phyloP scores from a whole-genome alignment of 768 basidiomycete species.

The Pulveroboletus frians region DNA sequence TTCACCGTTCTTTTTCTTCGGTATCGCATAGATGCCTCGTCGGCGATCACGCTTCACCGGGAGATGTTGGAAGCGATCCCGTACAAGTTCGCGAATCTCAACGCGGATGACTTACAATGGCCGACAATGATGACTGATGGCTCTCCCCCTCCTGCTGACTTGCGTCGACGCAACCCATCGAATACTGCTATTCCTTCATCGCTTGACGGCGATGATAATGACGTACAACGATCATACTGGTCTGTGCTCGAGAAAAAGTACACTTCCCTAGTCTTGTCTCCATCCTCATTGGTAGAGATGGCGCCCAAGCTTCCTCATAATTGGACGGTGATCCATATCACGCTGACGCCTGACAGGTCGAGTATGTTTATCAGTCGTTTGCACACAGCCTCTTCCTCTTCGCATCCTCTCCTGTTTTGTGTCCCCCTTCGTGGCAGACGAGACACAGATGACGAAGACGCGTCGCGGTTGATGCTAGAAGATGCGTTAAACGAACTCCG shows the following conservation, averaged over 20 bases:
- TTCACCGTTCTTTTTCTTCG: not conserved
- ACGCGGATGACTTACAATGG: conserved; percentile 71
- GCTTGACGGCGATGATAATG: conserved; percentile 34
- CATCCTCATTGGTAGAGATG: conserved; percentile 37
- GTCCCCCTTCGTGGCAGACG: conserved; percentile 82
- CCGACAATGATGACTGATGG: conserved; percentile 49
- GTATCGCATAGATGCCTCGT: conserved; percentile 53
- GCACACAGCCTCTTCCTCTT: conserved; percentile 42
- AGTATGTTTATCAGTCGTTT: conserved; percentile 83
- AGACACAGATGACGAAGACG: conserved; percentile 68
- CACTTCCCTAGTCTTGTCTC: conserved; percentile 21
- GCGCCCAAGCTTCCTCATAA: conserved; percentile 54
- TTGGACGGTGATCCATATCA: conserved; percentile 85
- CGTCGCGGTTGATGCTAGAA: conserved; percentile 68
- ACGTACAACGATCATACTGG: conserved; percentile 55
- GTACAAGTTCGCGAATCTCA: conserved; percentile 52
- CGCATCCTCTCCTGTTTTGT: conserved; percentile 73
- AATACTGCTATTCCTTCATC: conserved; percentile 13
- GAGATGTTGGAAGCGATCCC: conserved; percentile 83
- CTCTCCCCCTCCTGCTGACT: conserved; percentile 28
- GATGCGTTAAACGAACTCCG: conserved; percentile 67
- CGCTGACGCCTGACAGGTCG: conserved; percentile 74
- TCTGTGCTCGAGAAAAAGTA: conserved; percentile 51
- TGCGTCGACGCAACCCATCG: conserved; percentile 19
- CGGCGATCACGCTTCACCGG: conserved; percentile 73